Percentiles rank a stretch among this genome's conserved stretches.
These are phyloP conservation scores for Melanogaster broomeanus DNA, from an alignment of 768 basidiomycete species.

Conservation along the genomic window DNA sequence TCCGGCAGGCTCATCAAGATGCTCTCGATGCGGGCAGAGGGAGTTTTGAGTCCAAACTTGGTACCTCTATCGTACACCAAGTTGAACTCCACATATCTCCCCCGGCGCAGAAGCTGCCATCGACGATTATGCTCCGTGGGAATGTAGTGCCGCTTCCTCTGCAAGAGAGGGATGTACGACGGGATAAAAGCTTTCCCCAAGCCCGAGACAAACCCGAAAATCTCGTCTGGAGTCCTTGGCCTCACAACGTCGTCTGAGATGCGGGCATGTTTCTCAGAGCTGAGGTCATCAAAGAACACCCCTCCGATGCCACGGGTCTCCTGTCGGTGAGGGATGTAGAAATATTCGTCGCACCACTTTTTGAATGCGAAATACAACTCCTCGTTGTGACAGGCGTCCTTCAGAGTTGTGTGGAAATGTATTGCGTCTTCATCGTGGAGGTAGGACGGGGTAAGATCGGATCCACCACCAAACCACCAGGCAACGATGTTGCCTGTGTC, in stretches of 20 bases:
- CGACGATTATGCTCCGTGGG: conserved; percentile 70
- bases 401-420: conserved; percentile 84
- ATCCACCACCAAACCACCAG: conserved; percentile 99
- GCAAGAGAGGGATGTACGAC: conserved; percentile 87
- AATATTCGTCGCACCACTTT: conserved; percentile 98
- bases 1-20: conserved; percentile 90
- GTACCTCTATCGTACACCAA: conserved; percentile 85
- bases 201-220: conserved; percentile 73
- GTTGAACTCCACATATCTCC: conserved; percentile 96
- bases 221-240: conserved; percentile 61
- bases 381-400: conserved; percentile 73
- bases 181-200: conserved; percentile 84
- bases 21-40: conserved; percentile 86
- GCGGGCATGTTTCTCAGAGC: conserved; percentile 62
- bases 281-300: conserved; percentile 95
- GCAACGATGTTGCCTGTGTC: conserved; percentile 61
- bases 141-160: conserved; percentile 55
- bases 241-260: conserved; percentile 47
- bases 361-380: conserved; percentile 81
- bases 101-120: conserved; percentile 92
- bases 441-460: conserved; percentile 93
- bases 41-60: conserved; percentile 83
- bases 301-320: conserved; percentile 93
- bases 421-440: conserved; percentile 83
- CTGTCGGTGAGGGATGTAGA: conserved; percentile 83